Evolutionary conservation across 805 yeast genomes (phyloP).

Genomic region (Yamadazyma sp.): DNA sequence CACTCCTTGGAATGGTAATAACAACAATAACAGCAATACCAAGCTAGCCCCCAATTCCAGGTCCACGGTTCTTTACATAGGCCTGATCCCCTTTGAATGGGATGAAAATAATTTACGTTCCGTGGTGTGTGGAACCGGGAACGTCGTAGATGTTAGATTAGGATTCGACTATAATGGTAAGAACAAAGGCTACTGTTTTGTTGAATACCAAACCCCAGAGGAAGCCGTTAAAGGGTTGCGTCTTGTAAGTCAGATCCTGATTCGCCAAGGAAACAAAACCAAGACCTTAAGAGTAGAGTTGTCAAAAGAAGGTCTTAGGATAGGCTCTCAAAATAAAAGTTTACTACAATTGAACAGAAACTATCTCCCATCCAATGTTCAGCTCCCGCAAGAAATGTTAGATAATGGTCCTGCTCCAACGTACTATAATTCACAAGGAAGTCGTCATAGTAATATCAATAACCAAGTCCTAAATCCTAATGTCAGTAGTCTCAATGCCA

Average conservation of each 20-base stretch:
- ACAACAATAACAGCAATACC: no score
- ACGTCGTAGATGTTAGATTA: slow-evolving; percentile 64
- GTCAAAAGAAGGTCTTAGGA: slow-evolving; percentile 58
- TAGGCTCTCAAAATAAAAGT: slow-evolving; percentile 37
- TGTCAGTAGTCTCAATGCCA: not conserved
- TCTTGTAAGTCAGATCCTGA: slow-evolving; percentile 43
- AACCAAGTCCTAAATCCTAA: slow-evolving; percentile 4
- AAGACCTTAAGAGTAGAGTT: slow-evolving; percentile 56
- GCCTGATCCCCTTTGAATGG: slow-evolving; percentile 73
- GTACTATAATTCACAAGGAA: slow-evolving; percentile 1
- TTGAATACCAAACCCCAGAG: slow-evolving; percentile 52
- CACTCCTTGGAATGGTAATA: no score
- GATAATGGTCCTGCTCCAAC: slow-evolving; percentile 7
- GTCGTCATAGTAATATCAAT: not conserved
- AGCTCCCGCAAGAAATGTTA: slow-evolving; percentile 50
- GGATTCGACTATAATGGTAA: slow-evolving; percentile 58
- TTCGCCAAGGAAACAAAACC: slow-evolving; percentile 34
- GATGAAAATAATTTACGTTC: slow-evolving; percentile 58
- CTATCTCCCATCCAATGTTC: slow-evolving; percentile 57
- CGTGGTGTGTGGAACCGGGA: slow-evolving; percentile 71
- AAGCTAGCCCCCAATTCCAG: no score
- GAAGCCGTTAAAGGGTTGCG: slow-evolving; percentile 53
- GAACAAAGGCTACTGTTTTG: slow-evolving; percentile 67
- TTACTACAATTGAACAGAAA: slow-evolving; percentile 45
- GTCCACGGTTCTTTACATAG: slow-evolving; percentile 51